Percentiles rank a stretch among this genome's conserved stretches.
These are phyloP conservation scores for Rhizophora apiculata DNA, from an alignment of 345 rosid genomes.

Conservation along the genomic window DNA sequence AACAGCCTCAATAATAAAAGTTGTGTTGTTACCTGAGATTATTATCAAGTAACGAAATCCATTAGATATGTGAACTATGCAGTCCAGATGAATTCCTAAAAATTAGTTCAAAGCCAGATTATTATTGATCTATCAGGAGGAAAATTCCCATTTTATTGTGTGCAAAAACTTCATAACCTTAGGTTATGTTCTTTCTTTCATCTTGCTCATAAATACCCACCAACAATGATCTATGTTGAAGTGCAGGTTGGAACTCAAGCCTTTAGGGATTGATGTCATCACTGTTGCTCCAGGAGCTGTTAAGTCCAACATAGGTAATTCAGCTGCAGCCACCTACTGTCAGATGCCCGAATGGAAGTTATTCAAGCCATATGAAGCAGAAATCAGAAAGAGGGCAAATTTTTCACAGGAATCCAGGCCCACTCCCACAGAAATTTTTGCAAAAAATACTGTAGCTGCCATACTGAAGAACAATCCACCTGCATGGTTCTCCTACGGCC, in stretches of 20 bases:
- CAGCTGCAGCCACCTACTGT: constrained; percentile 50
- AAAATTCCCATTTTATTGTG: background rate
- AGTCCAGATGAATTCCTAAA: background rate
- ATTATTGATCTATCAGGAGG: background rate
- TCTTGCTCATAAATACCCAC: background rate
- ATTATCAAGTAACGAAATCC: too few species aligned
- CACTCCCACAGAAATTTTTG: constrained; percentile 71
- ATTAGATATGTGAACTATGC: too few species aligned
- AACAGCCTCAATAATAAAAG: background rate
- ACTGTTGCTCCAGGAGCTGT: constrained; percentile 78
- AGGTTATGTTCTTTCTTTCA: background rate
- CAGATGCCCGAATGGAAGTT: constrained; percentile 78
- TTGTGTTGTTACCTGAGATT: background rate
- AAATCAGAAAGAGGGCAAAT: constrained; percentile 50
- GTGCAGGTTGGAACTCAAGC: constrained; percentile 72
- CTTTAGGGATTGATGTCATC: constrained; percentile 71
- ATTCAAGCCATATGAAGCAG: constrained; percentile 63
- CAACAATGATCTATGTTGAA: background rate
- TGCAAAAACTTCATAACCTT: background rate
- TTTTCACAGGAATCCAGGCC: constrained; percentile 51
- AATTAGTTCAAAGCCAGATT: background rate
- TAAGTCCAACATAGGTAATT: constrained; percentile 70
- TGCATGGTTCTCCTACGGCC: constrained; percentile 73
- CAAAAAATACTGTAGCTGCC: constrained; percentile 53
- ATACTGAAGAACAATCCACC: constrained; percentile 66